Conservation (phyloP, 495 filamentous ascomycete genomes). For the Lasiosphaeris hirsuta region DNA sequence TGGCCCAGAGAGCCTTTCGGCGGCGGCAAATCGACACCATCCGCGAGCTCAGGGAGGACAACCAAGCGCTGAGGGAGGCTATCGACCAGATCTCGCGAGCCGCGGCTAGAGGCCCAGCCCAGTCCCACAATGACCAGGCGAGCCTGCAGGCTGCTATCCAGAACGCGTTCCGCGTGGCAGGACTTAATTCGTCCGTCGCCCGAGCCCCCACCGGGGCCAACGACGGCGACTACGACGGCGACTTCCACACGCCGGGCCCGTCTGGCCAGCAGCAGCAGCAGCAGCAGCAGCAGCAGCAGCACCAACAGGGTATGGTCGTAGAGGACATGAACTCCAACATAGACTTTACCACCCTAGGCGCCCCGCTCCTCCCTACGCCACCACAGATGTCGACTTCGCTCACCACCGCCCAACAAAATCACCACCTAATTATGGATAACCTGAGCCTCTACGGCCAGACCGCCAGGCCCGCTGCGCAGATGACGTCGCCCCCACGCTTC, state of each 20-base stretch:
- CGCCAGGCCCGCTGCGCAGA: no score
- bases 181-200: constrained; percentile 5
- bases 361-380: background rate
- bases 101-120: background rate
- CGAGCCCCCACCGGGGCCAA: background rate
- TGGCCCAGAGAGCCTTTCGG: constrained; percentile 16
- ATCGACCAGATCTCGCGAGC: constrained; percentile 11
- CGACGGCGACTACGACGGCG: background rate
- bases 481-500: background rate
- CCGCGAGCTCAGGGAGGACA: constrained; percentile 14
- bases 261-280: background rate
- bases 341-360: background rate
- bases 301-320: background rate
- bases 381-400: background rate
- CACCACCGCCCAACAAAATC: no score
- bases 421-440: no score
- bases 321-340: background rate
- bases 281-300: background rate
- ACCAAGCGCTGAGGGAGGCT: constrained; percentile 10
- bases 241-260: background rate
- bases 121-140: background rate
- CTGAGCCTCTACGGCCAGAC: no score
- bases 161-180: constrained; percentile 3
- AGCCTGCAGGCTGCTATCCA: constrained; percentile 8
- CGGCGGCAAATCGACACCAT: constrained; percentile 17